Conservation (phyloP, 768 basidiomycete species). For the Xerocomus spinulosus region DNA sequence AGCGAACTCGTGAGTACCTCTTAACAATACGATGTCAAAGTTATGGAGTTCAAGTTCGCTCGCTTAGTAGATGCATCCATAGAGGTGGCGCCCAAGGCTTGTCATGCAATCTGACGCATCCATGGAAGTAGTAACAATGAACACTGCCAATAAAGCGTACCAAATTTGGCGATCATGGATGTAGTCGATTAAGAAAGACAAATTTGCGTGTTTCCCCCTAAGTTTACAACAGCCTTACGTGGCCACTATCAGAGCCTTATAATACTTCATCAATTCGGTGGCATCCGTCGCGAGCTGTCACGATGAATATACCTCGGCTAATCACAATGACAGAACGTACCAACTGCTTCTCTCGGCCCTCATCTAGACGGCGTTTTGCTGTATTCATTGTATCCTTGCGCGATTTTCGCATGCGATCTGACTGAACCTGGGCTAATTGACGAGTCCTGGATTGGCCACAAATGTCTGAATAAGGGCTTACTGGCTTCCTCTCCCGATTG, state of each 20-base stretch:
- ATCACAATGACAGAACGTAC: constrained; percentile 13
- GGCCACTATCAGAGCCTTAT: constrained; percentile 34
- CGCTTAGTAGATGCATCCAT: constrained; percentile 18
- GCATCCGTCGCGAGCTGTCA: constrained; percentile 36
- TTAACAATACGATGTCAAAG: background rate
- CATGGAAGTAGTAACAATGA: too few relatives aligned
- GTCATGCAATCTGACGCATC: constrained; percentile 1
- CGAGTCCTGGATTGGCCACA: background rate
- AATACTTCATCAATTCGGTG: constrained; percentile 37
- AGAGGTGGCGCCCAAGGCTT: background rate
- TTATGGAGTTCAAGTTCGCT: constrained; percentile 2
- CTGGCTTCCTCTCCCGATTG: constrained; percentile 32
- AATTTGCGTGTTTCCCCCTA: constrained; percentile 6
- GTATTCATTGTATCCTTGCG: constrained; percentile 32
- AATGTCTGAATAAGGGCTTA: constrained; percentile 18
- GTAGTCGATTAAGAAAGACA: constrained; percentile 1
- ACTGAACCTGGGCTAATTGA: constrained; percentile 31
- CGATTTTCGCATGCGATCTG: constrained; percentile 30
- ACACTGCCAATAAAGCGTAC: background rate
- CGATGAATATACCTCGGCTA: background rate
- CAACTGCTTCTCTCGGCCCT: constrained; percentile 37
- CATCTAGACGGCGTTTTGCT: constrained; percentile 32
- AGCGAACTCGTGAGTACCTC: constrained; percentile 44
- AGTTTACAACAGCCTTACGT: constrained; percentile 12
- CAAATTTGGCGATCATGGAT: background rate